These are phyloP conservation scores for Parasitella parasitica DNA, from an alignment of 371 early-diverging fungal species.

Conservation along the genomic window DNA sequence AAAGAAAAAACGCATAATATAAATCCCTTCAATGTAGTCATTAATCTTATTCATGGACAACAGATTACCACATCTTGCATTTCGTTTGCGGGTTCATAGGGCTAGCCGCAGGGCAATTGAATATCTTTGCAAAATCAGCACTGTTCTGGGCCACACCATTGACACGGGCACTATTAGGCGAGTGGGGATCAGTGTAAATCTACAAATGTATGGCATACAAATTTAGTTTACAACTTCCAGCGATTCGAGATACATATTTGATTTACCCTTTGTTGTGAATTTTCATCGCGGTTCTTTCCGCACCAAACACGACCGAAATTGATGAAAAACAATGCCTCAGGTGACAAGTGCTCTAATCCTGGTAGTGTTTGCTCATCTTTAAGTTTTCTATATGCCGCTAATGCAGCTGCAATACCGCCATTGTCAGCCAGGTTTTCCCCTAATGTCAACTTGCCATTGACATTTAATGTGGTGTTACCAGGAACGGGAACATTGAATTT, in stretches of 20 bases:
- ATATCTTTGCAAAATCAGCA: slow-evolving; percentile 53
- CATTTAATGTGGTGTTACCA: slow-evolving; percentile 20
- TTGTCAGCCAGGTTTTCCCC: slow-evolving; percentile 80
- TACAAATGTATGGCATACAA: too few species aligned
- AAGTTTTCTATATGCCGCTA: slow-evolving; percentile 23
- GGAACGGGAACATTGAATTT: slow-evolving; percentile 39
- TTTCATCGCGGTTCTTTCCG: slow-evolving; percentile 20
- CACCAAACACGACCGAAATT: slow-evolving; percentile 47
- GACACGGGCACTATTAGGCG: slow-evolving; percentile 49
- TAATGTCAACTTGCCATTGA: slow-evolving; percentile 63
- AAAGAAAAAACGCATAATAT: too few species aligned
- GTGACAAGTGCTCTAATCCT: slow-evolving; percentile 26
- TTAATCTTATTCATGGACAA: too few species aligned
- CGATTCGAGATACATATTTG: too few species aligned
- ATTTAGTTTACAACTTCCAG: too few species aligned
- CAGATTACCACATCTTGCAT: too few species aligned
- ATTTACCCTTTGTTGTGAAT: slow-evolving; percentile 16
- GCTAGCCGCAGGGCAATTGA: slow-evolving; percentile 48
- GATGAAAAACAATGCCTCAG: slow-evolving; percentile 49
- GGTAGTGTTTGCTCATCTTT: slow-evolving; percentile 11
- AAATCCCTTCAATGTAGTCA: too few species aligned
- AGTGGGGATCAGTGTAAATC: slow-evolving; percentile 42
- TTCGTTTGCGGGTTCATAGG: slow-evolving; percentile 49
- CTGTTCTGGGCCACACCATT: slow-evolving; percentile 57
- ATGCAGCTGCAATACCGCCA: slow-evolving; percentile 59